Evolutionary conservation across 495 filamentous ascomycete species (phyloP).

Genomic region (Penicillium turbatum): DNA sequence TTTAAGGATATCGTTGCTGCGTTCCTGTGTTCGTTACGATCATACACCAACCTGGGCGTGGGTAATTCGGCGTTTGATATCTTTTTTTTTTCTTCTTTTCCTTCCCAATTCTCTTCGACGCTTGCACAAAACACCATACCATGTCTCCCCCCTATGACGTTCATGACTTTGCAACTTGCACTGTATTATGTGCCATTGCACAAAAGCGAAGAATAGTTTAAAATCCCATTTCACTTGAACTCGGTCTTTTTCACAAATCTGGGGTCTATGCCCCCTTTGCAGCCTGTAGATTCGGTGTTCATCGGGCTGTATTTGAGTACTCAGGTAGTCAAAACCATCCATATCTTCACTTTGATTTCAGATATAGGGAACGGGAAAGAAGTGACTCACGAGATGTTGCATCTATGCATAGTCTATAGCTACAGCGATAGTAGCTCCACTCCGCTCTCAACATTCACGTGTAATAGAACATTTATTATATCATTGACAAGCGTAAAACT

Average conservation of each 20-base stretch:
- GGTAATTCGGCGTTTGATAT: slow-evolving; percentile 34
- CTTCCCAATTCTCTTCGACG: neutral
- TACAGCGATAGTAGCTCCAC: too few relatives aligned
- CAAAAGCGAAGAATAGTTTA: slow-evolving; percentile 13
- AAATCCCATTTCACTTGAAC: neutral
- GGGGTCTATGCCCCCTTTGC: too few relatives aligned
- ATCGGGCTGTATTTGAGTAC: neutral
- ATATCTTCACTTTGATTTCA: neutral
- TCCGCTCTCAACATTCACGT: too few relatives aligned
- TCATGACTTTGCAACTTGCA: slow-evolving; percentile 15
- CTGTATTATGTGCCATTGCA: slow-evolving; percentile 14
- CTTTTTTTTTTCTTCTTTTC: slow-evolving; percentile 12
- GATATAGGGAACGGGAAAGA: neutral
- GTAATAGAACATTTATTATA: neutral
- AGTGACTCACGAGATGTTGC: neutral
- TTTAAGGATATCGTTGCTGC: slow-evolving; percentile 12
- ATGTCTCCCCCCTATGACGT: slow-evolving; percentile 14
- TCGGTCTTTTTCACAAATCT: neutral
- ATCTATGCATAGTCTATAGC: too few relatives aligned
- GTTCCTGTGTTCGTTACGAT: slow-evolving; percentile 2
- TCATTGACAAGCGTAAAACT: slow-evolving; percentile 10
- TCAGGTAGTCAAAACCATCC: neutral
- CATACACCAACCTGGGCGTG: slow-evolving; percentile 27
- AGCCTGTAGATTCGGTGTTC: neutral
- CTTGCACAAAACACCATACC: slow-evolving; percentile 19